Base-by-base conservation (phyloP, 495 filamentous ascomycete species). In the Tetracladium marchalianum region DNA sequence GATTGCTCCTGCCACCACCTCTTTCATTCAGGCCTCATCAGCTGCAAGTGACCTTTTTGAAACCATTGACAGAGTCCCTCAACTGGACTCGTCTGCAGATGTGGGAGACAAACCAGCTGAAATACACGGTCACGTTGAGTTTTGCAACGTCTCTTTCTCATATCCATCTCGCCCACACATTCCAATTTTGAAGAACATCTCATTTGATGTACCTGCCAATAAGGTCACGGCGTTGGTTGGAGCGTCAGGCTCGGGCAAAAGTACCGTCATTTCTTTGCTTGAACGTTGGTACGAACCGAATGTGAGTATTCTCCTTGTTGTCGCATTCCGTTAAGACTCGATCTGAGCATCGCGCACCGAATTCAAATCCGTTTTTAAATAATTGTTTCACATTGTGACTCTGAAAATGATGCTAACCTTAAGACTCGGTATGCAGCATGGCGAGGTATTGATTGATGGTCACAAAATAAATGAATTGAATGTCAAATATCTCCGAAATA, bases 211-310 rank as follows among this genome's bases (percentile, higher is more conserved):
- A 18, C 70, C 73, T 8, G 66, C 74, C 2, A 72, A 72, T 35
- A 75, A 79, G 49, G 66, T 70, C 32, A 82, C 81, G 1, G 81
- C 78, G 1, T 69, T 86, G 33, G 80, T 85, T 12, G 81, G 82
- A 12, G 62, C 76, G 10, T 82, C 78, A 11, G 81, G 82, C 15
- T 78, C 74, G 49, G 82, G 81, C 19, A 86, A 86, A 47, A 81
- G 76, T 2, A 84, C 80, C 10, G 65, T 83, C 31, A 72, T 73
- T 0, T 69, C 70, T 8, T 57, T 84, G 9, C 51, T 80, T 1
- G 68, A 70, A 15, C 63, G 80, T 10, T 58, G 81, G 39, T 76
- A 76, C 46, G 73, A 77, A n/a, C 61, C 70, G 1, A 57, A 27
- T 7, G 22, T 27, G 41, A 43, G 31, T 33, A 43, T 33, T 15